Conservation (phyloP, 2,329 filamentous ascomycete species). For the Calonectria pseudoreteaudii region DNA sequence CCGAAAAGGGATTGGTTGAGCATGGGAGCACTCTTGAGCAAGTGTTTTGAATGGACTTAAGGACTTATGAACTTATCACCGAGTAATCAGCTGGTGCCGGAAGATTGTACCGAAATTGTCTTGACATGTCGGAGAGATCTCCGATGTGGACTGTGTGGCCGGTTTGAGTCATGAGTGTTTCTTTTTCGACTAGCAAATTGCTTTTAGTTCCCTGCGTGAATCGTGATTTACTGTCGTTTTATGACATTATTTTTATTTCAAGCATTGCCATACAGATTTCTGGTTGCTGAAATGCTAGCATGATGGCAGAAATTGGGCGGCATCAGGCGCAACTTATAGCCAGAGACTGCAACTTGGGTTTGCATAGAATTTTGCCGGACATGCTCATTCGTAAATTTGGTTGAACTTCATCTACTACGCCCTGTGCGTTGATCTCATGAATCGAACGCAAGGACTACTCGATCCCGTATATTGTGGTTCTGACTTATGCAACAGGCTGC, state of each 20-base stretch:
- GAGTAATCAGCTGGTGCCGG: neutral
- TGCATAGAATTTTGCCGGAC: neutral
- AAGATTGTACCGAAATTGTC: neutral
- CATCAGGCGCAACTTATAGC: neutral
- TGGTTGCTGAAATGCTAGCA: neutral
- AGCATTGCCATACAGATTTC: neutral
- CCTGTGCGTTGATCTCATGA: neutral
- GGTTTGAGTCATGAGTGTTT: neutral
- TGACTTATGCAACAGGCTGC: neutral
- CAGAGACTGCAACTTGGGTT: neutral
- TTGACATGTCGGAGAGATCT: neutral
- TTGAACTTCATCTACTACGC: neutral
- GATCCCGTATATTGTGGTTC: neutral
- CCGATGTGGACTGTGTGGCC: neutral
- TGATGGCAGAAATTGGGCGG: neutral
- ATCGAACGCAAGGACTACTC: neutral
- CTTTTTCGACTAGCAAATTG: neutral
- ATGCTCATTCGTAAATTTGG: neutral
- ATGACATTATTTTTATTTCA: neutral
- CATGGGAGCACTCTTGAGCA: neutral
- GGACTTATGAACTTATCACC: neutral
- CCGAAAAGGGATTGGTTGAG: neutral
- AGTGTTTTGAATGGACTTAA: neutral
- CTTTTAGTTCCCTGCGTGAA: slow-evolving; percentile 7
- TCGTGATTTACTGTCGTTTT: neutral